Evolutionary conservation across 2,329 filamentous ascomycete species (phyloP).

Genomic region (Alternaria triticina): DNA sequence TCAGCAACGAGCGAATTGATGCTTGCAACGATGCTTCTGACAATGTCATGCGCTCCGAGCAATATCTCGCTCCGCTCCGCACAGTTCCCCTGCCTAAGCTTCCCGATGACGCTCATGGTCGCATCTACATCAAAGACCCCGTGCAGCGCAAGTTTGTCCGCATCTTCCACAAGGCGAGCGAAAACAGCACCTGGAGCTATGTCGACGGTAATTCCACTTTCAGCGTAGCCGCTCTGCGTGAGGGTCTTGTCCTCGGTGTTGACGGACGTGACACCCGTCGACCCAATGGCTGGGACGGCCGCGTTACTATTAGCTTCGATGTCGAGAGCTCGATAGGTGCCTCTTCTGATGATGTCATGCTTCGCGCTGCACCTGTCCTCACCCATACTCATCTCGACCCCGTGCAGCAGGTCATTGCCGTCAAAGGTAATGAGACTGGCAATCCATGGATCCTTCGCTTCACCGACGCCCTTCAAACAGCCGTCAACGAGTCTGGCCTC

Average conservation of each 20-base stretch:
- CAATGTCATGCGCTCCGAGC: conserved; percentile 38
- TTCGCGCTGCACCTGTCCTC: conserved; percentile 34
- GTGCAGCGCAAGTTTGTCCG: conserved; percentile 7
- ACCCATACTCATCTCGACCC: conserved; percentile 47
- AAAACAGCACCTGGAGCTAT: conserved; percentile 2
- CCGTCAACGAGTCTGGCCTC: conserved; percentile 12
- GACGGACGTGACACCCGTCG: conserved; percentile 41
- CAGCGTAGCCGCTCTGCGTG: conserved; percentile 28
- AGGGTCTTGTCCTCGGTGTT: conserved; percentile 47
- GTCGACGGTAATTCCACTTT: conserved; percentile 29
- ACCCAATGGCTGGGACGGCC: conserved; percentile 17
- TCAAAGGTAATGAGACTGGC: conserved; percentile 8
- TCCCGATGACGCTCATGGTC: not conserved
- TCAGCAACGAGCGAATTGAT: conserved; percentile 34
- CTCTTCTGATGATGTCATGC: conserved; percentile 34
- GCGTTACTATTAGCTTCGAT: conserved; percentile 28
- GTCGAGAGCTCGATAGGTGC: conserved; percentile 27
- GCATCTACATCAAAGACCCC: conserved; percentile 3
- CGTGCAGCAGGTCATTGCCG: conserved; percentile 35
- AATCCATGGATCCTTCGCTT: conserved; percentile 18
- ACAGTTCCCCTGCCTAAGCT: conserved; percentile 31
- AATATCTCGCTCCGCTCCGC: conserved; percentile 43
- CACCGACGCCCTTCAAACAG: conserved; percentile 18
- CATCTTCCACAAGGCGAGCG: conserved; percentile 5
- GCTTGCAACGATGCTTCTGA: conserved; percentile 49